Percentiles rank a stretch among this genome's conserved stretches.
These are phyloP conservation scores for Vachellia collinsii DNA, from an alignment of 306 rosid genomes.

Conservation along the genomic window DNA sequence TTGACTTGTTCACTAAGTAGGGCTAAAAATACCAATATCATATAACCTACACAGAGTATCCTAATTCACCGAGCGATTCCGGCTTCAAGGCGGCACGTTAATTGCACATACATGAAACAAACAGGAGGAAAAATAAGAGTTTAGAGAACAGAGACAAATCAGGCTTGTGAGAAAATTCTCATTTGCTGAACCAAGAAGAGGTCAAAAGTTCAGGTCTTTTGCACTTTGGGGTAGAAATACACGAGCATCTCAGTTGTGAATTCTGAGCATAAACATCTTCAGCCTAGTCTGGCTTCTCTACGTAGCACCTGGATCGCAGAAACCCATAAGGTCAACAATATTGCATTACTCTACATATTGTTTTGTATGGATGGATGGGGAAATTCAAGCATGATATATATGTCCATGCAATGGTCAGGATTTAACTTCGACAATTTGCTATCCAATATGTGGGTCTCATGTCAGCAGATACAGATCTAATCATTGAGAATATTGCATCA, in stretches of 20 bases:
- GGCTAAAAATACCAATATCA: not conserved
- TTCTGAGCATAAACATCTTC: constrained; percentile 42
- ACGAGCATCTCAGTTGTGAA: constrained; percentile 33
- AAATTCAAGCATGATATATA: not conserved
- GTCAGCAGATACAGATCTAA: not conserved
- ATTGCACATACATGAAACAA: constrained; percentile 19
- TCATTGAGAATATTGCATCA: not conserved
- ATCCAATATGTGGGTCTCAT: not conserved
- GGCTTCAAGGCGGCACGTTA: constrained; percentile 22
- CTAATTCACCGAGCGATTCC: constrained; percentile 17
- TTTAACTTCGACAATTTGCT: not conserved
- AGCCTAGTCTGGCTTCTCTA: constrained; percentile 95
- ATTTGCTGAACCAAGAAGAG: constrained; percentile 20
- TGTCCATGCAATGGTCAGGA: not conserved
- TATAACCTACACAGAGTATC: not conserved
- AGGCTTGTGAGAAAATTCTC: constrained; percentile 28
- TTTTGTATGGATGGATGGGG: not conserved
- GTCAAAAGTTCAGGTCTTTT: constrained; percentile 36
- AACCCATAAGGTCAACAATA: constrained; percentile 27
- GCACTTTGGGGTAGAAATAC: constrained; percentile 39
- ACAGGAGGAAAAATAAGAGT: constrained; percentile 18
- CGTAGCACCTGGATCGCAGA: constrained; percentile 68
- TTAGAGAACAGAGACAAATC: constrained; percentile 6
- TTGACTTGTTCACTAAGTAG: not conserved
- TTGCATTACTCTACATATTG: constrained; percentile 8